Evolutionary conservation across 1,139 yeast genomes (phyloP), one percentile per base, ranked within the genome.

Genomic region (Candida frijolesensis): DNA sequence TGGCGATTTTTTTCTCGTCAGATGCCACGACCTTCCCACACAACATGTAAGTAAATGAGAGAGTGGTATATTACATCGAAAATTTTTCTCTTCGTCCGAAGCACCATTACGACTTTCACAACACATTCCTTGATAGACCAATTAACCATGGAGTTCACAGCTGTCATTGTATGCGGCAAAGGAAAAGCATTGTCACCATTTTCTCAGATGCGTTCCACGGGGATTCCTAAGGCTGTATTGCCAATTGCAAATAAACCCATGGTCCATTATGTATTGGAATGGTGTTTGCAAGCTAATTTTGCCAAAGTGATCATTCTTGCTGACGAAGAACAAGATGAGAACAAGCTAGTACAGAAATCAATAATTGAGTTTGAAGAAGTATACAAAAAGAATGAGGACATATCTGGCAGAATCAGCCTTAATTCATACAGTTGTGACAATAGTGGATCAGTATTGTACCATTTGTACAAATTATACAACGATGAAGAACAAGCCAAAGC

Each of bases 221-320:
- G 95, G 8, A 64, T 80, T 10, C 83, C 96, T 5, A 94, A 94
- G 71, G 95, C 97, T 0, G 72, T 92, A 50, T 70, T 95, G 47
- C 98, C 99, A 2, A 78, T 95, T 42, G 98, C 95, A 14, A 92
- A 92, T 66, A 79, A 80, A 60, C 96, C 97, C n/a, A 85, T 94
- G 89, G 74, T 95, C 45, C 86, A 86, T 58, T 88, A 90, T 63
- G 96, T 89, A 2, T 75, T 95, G 44, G 92, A 88, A 58, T 95
- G 98, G 98, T 91, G 98, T 74, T 90, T 86, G 61, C 78, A 79
- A 63, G 98, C 96, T 1, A 86, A 87, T 54, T 88, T 89, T 64
- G 80, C 82, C 39, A 81, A 79, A 50, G 76, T 77, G 29, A 68
- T 79, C 2, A 63, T 77, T 14, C 70, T 76, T 2, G 66, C 72